Conservation (phyloP, 1,139 yeast genomes). For the Geotrichum phurueaensis region DNA sequence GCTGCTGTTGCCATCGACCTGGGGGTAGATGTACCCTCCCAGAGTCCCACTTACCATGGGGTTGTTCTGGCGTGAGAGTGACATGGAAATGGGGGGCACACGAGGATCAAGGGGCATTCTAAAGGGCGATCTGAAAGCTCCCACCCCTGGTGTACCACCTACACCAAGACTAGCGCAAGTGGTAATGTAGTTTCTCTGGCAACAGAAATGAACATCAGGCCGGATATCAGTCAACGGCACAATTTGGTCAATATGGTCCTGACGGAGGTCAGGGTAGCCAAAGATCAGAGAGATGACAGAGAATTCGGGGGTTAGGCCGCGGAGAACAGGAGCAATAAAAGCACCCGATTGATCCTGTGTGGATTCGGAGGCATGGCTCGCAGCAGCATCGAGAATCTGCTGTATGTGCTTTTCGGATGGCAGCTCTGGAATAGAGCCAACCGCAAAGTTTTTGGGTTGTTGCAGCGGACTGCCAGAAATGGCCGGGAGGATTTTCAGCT, state of each 20-base stretch:
- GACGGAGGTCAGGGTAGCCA: slow-evolving; percentile 58
- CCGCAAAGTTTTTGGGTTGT: slow-evolving; percentile 38
- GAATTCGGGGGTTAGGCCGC: slow-evolving; percentile 58
- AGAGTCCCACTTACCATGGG: slow-evolving; percentile 75
- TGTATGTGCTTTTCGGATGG: slow-evolving; percentile 45
- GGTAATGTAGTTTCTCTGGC: slow-evolving; percentile 61
- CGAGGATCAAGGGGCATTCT: slow-evolving; percentile 54
- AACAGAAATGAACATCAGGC: slow-evolving; percentile 64
- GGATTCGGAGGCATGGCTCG: slow-evolving; percentile 32
- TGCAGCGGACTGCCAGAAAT: not conserved
- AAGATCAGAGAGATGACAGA: slow-evolving; percentile 71
- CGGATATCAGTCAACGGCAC: slow-evolving; percentile 1
- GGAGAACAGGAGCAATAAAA: slow-evolving; percentile 78
- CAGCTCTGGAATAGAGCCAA: slow-evolving; percentile 37
- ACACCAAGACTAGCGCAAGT: slow-evolving; percentile 23
- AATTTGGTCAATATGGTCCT: not conserved
- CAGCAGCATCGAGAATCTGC: slow-evolving; percentile 47
- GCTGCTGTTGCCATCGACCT: slow-evolving; percentile 45
- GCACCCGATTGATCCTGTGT: slow-evolving; percentile 78
- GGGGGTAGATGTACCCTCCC: slow-evolving; percentile 84
- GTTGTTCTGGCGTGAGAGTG: slow-evolving; percentile 44
- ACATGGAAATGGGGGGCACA: slow-evolving; percentile 74
- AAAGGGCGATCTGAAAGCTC: slow-evolving; percentile 64
- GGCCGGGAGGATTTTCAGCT: slow-evolving; percentile 21
- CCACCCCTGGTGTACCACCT: not conserved